phyloP scores from a whole-genome alignment of 2,329 filamentous ascomycete genomes.

The Bipolaris bicolor region DNA sequence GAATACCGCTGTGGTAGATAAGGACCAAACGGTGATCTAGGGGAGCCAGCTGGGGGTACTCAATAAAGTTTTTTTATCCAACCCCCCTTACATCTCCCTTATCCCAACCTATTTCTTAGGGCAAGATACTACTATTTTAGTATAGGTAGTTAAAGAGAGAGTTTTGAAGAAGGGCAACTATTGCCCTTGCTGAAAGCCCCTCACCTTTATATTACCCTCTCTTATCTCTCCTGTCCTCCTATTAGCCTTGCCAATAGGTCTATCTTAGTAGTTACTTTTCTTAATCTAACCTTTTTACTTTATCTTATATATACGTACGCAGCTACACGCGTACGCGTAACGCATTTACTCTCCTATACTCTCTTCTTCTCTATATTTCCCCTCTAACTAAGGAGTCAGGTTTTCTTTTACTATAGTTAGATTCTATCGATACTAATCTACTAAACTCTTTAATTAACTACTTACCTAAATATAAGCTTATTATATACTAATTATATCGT shows the following conservation, averaged over 20 bases:
- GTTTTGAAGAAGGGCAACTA: neutral
- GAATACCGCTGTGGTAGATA: neutral
- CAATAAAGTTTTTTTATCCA: neutral
- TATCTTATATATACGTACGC: neutral
- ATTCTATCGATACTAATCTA: slow-evolving; percentile 2
- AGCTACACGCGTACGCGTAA: neutral
- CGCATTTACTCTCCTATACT: neutral
- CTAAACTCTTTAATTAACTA: slow-evolving; percentile 3
- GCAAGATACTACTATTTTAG: neutral
- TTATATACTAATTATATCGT: neutral
- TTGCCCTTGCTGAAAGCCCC: neutral
- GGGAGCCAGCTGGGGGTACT: neutral
- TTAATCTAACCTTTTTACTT: neutral
- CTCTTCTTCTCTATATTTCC: neutral
- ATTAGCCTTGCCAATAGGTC: neutral
- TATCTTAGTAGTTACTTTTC: no score
- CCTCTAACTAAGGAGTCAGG: neutral
- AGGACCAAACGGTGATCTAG: neutral
- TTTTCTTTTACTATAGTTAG: slow-evolving; percentile 4
- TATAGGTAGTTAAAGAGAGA: neutral
- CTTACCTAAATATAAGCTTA: slow-evolving; percentile 3
- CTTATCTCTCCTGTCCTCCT: neutral
- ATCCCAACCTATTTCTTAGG: slow-evolving; percentile 1
- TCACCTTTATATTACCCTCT: neutral
- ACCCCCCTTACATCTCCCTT: neutral